Conservation (phyloP, 176 grass and related monocot species). For the Raddia guianensis region DNA sequence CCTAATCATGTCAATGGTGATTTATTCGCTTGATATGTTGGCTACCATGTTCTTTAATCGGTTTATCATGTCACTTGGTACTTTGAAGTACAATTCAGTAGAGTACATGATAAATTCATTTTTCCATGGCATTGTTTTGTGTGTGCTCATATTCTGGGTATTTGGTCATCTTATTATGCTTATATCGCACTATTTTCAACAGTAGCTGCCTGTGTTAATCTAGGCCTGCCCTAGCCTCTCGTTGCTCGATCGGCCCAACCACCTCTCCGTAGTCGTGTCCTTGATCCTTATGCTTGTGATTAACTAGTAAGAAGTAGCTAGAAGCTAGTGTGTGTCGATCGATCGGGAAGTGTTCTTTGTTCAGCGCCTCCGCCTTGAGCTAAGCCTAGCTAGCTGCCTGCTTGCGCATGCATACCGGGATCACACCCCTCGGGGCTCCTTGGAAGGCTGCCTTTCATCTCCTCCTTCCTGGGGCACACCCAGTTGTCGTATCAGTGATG, state of each 20-base stretch:
- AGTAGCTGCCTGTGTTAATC: constrained; percentile 3
- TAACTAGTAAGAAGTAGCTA: not conserved
- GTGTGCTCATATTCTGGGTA: too few relatives aligned
- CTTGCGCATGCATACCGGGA: not conserved
- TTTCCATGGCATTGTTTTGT: too few relatives aligned
- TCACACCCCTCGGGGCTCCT: constrained; percentile 5
- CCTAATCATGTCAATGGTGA: too few relatives aligned
- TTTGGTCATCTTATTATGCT: too few relatives aligned
- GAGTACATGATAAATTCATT: too few relatives aligned
- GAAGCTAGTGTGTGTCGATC: not conserved
- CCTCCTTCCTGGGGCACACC: constrained; percentile 2
- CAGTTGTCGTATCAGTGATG: not conserved
- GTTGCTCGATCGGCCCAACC: constrained; percentile 4
- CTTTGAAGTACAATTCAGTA: too few relatives aligned
- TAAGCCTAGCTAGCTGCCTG: not conserved
- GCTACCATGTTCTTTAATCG: too few relatives aligned
- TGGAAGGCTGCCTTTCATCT: constrained; percentile 1
- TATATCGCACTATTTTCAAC: too few relatives aligned
- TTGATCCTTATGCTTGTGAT: not conserved
- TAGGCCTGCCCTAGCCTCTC: not conserved
- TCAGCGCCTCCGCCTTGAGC: too few relatives aligned
- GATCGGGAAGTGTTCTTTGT: not conserved
- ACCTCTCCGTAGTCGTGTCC: not conserved
- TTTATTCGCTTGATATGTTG: too few relatives aligned
- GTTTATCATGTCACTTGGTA: too few relatives aligned